These are phyloP conservation scores for Penstemon newberryi DNA, from an alignment of 257 asterid species.

Conservation along the genomic window DNA sequence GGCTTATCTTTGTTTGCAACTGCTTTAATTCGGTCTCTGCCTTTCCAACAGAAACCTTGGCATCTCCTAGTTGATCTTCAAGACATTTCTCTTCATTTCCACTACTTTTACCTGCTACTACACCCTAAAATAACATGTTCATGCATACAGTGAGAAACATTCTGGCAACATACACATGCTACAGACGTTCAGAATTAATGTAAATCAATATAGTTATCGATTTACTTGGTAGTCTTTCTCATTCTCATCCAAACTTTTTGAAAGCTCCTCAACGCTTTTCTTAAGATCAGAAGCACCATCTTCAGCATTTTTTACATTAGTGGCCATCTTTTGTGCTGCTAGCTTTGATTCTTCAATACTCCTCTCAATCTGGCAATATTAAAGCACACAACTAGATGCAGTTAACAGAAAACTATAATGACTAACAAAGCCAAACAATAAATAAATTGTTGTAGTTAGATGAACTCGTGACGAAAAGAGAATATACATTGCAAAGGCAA, in stretches of 20 bases:
- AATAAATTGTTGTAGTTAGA: not conserved
- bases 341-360: constrained; percentile 73
- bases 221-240: constrained; percentile 92
- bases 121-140: constrained; percentile 57
- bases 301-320: constrained; percentile 70
- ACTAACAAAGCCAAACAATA: constrained; percentile 8
- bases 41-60: constrained; percentile 84
- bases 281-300: constrained; percentile 82
- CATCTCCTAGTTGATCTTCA: constrained; percentile 94
- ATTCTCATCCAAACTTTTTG: constrained; percentile 76
- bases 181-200: not conserved
- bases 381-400: constrained; percentile 23
- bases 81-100: constrained; percentile 98
- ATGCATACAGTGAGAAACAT: constrained; percentile 11
- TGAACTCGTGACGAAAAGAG: not conserved
- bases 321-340: constrained; percentile 71
- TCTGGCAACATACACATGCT: constrained; percentile 9
- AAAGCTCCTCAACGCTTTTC: constrained; percentile 63
- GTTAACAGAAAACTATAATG: constrained; percentile 18
- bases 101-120: constrained; percentile 89
- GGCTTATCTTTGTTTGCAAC: constrained; percentile 78
- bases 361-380: constrained; percentile 55
- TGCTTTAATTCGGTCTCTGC: constrained; percentile 95
- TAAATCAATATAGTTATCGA: constrained; percentile 14
- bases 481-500: constrained; percentile 4